phyloP scores from a whole-genome alignment of 768 basidiomycete genomes.

The Phanerodontia chrysosporium region DNA sequence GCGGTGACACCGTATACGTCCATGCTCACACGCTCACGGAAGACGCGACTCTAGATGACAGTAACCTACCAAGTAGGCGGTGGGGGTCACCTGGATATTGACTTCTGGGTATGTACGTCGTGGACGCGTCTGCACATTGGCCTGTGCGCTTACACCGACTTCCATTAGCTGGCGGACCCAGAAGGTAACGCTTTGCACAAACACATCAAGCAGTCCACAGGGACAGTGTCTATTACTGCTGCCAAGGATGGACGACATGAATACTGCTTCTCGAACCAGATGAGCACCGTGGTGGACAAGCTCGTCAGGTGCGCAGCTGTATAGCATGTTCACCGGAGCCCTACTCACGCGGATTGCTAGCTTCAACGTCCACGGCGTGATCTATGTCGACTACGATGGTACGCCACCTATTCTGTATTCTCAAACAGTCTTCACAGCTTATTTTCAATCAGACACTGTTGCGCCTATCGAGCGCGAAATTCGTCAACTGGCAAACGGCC shows the following conservation, averaged over 20 bases:
- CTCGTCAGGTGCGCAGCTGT: slow-evolving; percentile 68
- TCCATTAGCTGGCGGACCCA: slow-evolving; percentile 73
- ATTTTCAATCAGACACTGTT: slow-evolving; percentile 56
- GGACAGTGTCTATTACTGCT: slow-evolving; percentile 83
- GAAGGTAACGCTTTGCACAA: slow-evolving; percentile 62
- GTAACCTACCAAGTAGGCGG: slow-evolving; percentile 98
- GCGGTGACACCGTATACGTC: slow-evolving; percentile 6
- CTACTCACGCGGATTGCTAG: slow-evolving; percentile 3
- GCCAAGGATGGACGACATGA: slow-evolving; percentile 83
- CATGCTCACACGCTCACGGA: neutral
- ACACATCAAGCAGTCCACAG: slow-evolving; percentile 84
- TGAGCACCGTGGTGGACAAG: slow-evolving; percentile 96
- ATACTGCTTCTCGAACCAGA: slow-evolving; percentile 99
- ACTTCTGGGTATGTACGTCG: slow-evolving; percentile 75
- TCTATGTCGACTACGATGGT: slow-evolving; percentile 92
- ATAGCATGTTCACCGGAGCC: neutral
- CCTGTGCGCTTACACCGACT: neutral
- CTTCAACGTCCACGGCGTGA: slow-evolving; percentile 97
- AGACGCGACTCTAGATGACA: slow-evolving; percentile 69
- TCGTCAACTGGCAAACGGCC: slow-evolving; percentile 71
- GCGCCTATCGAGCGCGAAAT: slow-evolving; percentile 98
- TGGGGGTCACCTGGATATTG: slow-evolving; percentile 94
- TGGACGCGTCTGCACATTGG: neutral
- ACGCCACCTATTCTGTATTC: too few relatives aligned
- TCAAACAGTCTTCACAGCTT: too few relatives aligned